A percentile compares a stretch with the other conserved stretches of the same genome.
Evolutionary conservation across 2,329 filamentous ascomycete genomes (phyloP).

Genomic region (Aspergillus unguis): DNA sequence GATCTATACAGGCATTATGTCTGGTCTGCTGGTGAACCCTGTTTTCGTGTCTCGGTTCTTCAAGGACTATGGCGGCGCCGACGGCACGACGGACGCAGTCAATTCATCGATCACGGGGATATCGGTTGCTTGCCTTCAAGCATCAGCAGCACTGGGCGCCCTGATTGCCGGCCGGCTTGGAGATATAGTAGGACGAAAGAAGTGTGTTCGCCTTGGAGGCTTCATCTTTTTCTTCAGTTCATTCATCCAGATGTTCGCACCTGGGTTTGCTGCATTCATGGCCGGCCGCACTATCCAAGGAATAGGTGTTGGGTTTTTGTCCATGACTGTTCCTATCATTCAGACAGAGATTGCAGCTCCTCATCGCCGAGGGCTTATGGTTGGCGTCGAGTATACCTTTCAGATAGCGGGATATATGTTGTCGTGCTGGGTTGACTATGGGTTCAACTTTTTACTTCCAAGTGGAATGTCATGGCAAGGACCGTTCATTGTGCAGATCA

Average conservation of each 20-base stretch:
- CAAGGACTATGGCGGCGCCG: slow-evolving; percentile 36
- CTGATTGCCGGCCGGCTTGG: slow-evolving; percentile 36
- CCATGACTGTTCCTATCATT: slow-evolving; percentile 37
- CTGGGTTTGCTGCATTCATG: slow-evolving; percentile 33
- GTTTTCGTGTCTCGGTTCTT: slow-evolving; percentile 42
- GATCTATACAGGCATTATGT: slow-evolving; percentile 36
- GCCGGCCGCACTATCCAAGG: slow-evolving; percentile 36
- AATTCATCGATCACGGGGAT: slow-evolving; percentile 42
- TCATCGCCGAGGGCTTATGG: slow-evolving; percentile 38
- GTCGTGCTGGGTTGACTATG: slow-evolving; percentile 42
- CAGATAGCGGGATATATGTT: slow-evolving; percentile 39
- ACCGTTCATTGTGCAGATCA: slow-evolving; percentile 33
- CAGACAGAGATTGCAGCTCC: slow-evolving; percentile 39
- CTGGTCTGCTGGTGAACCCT: slow-evolving; percentile 39
- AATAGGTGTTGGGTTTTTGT: slow-evolving; percentile 35
- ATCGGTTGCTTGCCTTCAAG: slow-evolving; percentile 36
- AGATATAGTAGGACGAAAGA: slow-evolving; percentile 38
- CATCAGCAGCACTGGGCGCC: slow-evolving; percentile 34
- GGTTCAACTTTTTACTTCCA: slow-evolving; percentile 37
- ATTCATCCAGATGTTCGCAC: slow-evolving; percentile 39
- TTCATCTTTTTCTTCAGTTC: slow-evolving; percentile 39
- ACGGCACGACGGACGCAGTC: slow-evolving; percentile 25
- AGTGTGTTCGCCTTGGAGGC: slow-evolving; percentile 35
- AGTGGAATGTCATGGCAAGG: slow-evolving; percentile 31
- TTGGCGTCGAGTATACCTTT: slow-evolving; percentile 39